A percentile compares a stretch with the other conserved stretches of the same genome.
Conservation (phyloP, 257 asterid species). For the Verbena officinalis region DNA sequence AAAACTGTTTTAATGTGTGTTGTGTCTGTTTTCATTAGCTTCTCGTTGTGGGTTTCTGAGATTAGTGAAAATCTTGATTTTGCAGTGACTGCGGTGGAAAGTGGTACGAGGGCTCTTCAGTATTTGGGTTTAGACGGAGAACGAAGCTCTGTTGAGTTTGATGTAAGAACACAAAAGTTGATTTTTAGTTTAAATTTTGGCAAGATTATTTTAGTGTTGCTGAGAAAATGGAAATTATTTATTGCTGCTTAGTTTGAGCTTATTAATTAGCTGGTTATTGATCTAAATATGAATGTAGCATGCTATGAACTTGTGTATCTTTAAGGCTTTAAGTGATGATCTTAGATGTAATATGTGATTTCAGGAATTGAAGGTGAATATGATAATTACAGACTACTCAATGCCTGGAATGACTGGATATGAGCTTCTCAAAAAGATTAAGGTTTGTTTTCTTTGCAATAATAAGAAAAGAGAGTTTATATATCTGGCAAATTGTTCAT, state of each 20-base stretch:
- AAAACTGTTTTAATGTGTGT: not conserved
- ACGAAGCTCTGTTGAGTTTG: slow-evolving; percentile 52
- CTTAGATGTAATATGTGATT: not conserved
- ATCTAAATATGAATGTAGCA: not conserved
- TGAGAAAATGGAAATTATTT: not conserved
- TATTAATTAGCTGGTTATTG: not conserved
- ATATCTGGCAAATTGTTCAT: not conserved
- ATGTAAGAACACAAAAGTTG: slow-evolving; percentile 43
- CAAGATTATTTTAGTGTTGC: not conserved
- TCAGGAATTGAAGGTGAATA: slow-evolving; percentile 83
- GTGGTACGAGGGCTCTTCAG: slow-evolving; percentile 89
- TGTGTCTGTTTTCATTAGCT: not conserved
- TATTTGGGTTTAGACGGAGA: slow-evolving; percentile 88
- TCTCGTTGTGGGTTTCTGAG: slow-evolving; percentile 4
- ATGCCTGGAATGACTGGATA: slow-evolving; percentile 99
- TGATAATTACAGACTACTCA: slow-evolving; percentile 86
- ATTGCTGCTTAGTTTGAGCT: not conserved
- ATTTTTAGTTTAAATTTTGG: not conserved
- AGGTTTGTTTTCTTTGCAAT: slow-evolving; percentile 49
- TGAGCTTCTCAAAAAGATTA: slow-evolving; percentile 86
- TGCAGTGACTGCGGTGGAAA: slow-evolving; percentile 90
- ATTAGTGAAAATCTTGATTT: not conserved
- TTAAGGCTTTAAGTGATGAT: not conserved
- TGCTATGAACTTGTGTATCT: not conserved
- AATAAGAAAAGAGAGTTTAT: not conserved